Evolutionary conservation across 129 eudicot genomes (phyloP).

Genomic region (Flaveria robusta): DNA sequence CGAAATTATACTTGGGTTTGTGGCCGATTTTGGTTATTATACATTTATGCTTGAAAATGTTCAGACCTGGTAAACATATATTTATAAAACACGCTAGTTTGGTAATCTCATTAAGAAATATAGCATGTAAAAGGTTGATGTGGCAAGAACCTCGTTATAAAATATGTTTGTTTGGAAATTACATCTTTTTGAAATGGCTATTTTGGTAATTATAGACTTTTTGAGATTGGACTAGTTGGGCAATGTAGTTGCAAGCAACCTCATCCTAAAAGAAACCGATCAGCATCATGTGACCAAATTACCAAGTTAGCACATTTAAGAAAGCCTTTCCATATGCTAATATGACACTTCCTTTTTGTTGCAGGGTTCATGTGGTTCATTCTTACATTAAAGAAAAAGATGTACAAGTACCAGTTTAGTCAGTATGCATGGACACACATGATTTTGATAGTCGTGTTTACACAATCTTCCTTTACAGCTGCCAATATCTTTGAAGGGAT

Average conservation of each 20-base stretch:
- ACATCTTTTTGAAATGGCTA: no score
- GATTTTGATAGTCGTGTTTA: slow-evolving; percentile 84
- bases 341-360: slow-evolving; percentile 14
- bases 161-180: no score
- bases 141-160: no score
- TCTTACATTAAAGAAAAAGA: slow-evolving; percentile 74
- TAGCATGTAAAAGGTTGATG: no score
- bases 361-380: slow-evolving; percentile 86
- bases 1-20: background rate
- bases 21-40: background rate
- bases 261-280: no score
- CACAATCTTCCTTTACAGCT: slow-evolving; percentile 80
- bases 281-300: background rate
- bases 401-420: slow-evolving; percentile 84
- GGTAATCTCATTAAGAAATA: background rate
- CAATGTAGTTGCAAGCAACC: no score
- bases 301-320: background rate
- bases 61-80: background rate
- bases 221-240: no score
- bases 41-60: no score
- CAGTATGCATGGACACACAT: slow-evolving; percentile 92
- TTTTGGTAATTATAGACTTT: no score
- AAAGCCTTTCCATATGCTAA: background rate
- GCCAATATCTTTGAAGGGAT: slow-evolving; percentile 87
- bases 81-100: background rate